Conservation (phyloP, 305 asterid genomes). For the Fraxinus dipetala region DNA sequence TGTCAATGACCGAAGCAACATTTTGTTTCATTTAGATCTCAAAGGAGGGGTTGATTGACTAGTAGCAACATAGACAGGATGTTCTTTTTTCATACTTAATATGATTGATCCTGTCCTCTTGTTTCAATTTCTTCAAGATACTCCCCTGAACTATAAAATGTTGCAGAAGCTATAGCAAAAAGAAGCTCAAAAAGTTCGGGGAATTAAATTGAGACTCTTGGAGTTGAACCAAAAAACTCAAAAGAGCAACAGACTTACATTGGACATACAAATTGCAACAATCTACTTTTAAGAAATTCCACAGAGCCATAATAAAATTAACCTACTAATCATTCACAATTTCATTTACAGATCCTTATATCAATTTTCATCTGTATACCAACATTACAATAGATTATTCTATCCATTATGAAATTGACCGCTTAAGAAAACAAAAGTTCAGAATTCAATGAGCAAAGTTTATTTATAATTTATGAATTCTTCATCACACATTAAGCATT, state of each 20-base stretch:
- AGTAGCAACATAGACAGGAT: conserved; percentile 16
- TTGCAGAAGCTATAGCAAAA: background rate
- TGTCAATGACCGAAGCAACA: conserved; percentile 13
- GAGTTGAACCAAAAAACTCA: background rate
- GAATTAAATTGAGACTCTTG: conserved; percentile 1
- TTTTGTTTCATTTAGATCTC: conserved; percentile 10
- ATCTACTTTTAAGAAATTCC: background rate
- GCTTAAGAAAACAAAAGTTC: background rate
- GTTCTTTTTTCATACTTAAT: background rate
- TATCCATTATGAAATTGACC: conserved; percentile 2
- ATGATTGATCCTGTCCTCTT: background rate
- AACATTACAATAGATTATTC: background rate
- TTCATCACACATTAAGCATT: background rate
- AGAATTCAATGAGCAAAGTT: conserved; percentile 8
- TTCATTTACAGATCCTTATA: background rate
- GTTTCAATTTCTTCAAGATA: background rate
- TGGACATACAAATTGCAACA: conserved; percentile 2
- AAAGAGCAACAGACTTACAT: background rate
- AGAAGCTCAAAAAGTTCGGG: conserved; percentile 1
- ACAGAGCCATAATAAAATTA: conserved; percentile 5
- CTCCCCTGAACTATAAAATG: background rate
- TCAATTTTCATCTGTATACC: background rate
- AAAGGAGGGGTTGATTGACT: conserved; percentile 15
- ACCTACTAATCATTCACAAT: background rate
- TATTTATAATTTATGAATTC: background rate